These are phyloP conservation scores for Maudiozyma turicensis DNA, from an alignment of 805 yeast genomes.

Conservation along the genomic window DNA sequence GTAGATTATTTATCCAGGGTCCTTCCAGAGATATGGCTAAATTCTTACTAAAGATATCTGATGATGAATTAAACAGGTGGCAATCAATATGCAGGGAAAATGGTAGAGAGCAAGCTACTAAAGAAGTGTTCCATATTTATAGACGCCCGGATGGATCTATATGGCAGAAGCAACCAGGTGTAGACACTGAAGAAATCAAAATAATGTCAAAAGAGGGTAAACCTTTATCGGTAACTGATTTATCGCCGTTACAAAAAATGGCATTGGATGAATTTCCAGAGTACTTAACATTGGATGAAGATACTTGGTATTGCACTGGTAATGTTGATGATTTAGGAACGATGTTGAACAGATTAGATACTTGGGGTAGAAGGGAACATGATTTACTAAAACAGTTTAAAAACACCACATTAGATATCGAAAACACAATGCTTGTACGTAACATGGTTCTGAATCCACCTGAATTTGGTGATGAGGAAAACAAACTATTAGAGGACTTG, in stretches of 20 bases:
- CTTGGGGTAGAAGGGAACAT: conserved; percentile 67
- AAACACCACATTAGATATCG: conserved; percentile 8
- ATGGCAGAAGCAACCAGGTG: conserved; percentile 9
- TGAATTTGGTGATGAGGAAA: conserved; percentile 34
- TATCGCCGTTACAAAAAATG: conserved; percentile 43
- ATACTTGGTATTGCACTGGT: conserved; percentile 68
- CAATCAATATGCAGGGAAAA: conserved; percentile 8
- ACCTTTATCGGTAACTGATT: conserved; percentile 8
- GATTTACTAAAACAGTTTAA: conserved; percentile 46
- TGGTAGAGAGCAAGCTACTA: conserved; percentile 20
- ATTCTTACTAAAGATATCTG: conserved; percentile 26
- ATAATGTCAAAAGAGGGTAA: conserved; percentile 18
- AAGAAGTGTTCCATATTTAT: conserved; percentile 17
- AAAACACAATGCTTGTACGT: conserved; percentile 46
- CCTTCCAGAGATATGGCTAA: conserved; percentile 48
- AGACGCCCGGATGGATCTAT: conserved; percentile 14
- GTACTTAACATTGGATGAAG: conserved; percentile 37
- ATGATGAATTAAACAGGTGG: conserved; percentile 26
- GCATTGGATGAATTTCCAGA: conserved; percentile 56
- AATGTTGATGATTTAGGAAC: conserved; percentile 44
- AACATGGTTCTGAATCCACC: conserved; percentile 42
- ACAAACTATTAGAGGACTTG: conserved; percentile 33
- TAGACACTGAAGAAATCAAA: conserved; percentile 8
- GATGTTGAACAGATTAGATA: conserved; percentile 58
- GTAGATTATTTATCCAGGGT: conserved; percentile 86